A percentile compares a stretch with the other conserved stretches of the same genome.
These are phyloP conservation scores for Lipomyces spencermartinsiae DNA, from an alignment of 805 yeast genomes.

Conservation along the genomic window DNA sequence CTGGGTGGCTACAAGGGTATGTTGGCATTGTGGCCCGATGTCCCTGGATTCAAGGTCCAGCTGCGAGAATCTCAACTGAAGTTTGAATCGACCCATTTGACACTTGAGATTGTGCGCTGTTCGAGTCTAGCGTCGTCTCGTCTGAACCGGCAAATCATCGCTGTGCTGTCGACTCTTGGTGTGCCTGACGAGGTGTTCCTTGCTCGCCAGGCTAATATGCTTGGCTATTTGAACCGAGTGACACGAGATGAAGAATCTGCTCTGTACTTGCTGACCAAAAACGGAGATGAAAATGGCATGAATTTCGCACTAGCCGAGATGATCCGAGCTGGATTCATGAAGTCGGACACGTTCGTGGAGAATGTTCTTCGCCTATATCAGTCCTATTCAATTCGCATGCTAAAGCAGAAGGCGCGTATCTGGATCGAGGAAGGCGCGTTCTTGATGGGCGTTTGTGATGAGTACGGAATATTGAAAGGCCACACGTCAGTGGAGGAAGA, in stretches of 20 bases:
- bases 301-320: background rate
- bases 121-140: slow-evolving; percentile 7
- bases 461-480: slow-evolving; percentile 17
- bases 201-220: slow-evolving; percentile 5
- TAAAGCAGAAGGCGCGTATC: slow-evolving; percentile 14
- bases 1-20: slow-evolving; percentile 26
- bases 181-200: slow-evolving; percentile 16
- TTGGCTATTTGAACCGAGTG: slow-evolving; percentile 6
- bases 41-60: slow-evolving; percentile 16
- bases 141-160: slow-evolving; percentile 21
- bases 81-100: slow-evolving; percentile 12
- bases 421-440: slow-evolving; percentile 16
- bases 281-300: slow-evolving; percentile 9
- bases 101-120: slow-evolving; percentile 13
- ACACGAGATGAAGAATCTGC: slow-evolving; percentile 3
- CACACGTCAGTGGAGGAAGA: slow-evolving; percentile 11
- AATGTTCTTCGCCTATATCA: slow-evolving; percentile 3
- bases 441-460: slow-evolving; percentile 22
- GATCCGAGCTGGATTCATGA: slow-evolving; percentile 9
- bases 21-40: slow-evolving; percentile 12
- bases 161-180: slow-evolving; percentile 20
- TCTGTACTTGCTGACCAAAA: slow-evolving; percentile 2
- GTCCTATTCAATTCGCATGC: slow-evolving; percentile 11
- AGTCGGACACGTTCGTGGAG: slow-evolving; percentile 11
- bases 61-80: slow-evolving; percentile 17